Base-by-base conservation (phyloP, 2,329 filamentous ascomycete species). In the Lecanicillium sp. region DNA sequence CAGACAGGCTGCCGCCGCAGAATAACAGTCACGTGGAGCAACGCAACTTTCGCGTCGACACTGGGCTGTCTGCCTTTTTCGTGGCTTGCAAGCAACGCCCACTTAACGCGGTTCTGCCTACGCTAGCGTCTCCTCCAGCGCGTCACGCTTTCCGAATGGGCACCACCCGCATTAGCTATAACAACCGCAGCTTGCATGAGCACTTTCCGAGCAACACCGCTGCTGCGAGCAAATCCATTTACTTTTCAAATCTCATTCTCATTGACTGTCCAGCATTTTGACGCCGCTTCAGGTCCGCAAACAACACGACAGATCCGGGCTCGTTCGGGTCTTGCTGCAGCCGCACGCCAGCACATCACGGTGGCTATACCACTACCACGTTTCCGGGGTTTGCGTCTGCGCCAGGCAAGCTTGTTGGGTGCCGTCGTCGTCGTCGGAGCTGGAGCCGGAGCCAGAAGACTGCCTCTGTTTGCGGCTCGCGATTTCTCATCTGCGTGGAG, bases 391-490 rank as follows among this genome's bases (percentile, higher is more conserved):
- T 11, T 25, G 22, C 22, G 22, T 7, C 22, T 25, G 22, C 11
- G n/a, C n/a, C n/a, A n/a, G n/a, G n/a, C n/a, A n/a, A n/a, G n/a
- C n/a, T n/a, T n/a, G n/a, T n/a, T 18, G 20, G 34, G 8, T n/a
- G 6, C 10, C 12, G n/a, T 17, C 14, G 13, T 17, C 6, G 27
- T 3, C 28, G 11, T 40, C 37, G 9, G 20, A 6, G 11, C 22
- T 25, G 22, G 22, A 7, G 22, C 22, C 6, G 11, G 22, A 11
- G 22, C 39, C 29, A 30, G 19, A 37, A 18, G 13, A 19, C 28
- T 20, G 27, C 30, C 28, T 35, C 18, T 15, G 31, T 28, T 7
- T 55, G 45, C 48, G 48, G 44, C 44, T 46, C 43, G 45, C 44
- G 41, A 46, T 44, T 45, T 43, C 40, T 36, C 44, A 38, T 37